These are phyloP conservation scores for Chytriomyces hyalinus DNA, from an alignment of 192 early-diverging fungal species.

Conservation along the genomic window DNA sequence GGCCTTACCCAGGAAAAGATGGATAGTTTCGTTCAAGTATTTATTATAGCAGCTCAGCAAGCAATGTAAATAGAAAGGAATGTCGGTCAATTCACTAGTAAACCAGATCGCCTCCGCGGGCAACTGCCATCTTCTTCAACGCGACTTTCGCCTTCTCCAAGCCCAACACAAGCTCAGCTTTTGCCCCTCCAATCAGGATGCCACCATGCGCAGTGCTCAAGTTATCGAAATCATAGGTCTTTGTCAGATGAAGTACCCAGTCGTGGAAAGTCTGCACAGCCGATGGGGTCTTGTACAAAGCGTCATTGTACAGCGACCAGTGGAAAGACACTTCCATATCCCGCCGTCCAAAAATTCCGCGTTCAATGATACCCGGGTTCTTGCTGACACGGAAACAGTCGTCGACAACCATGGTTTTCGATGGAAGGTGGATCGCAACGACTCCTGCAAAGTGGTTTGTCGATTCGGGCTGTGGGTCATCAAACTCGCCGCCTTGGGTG, in stretches of 20 bases:
- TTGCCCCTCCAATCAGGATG: constrained; percentile 16
- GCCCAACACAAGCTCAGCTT: not conserved
- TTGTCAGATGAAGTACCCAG: constrained; percentile 10
- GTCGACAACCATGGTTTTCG: constrained; percentile 18
- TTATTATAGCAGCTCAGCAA: too few species aligned
- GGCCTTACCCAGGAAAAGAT: too few species aligned
- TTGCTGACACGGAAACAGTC: constrained; percentile 25
- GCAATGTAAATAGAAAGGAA: too few species aligned
- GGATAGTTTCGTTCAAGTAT: too few species aligned
- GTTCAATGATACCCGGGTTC: constrained; percentile 22
- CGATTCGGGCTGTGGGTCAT: constrained; percentile 5
- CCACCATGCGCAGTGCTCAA: constrained; percentile 22
- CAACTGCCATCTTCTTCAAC: constrained; percentile 5
- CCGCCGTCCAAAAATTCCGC: not conserved
- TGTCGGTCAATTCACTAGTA: not conserved
- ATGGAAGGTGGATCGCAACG: constrained; percentile 19
- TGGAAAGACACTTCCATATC: constrained; percentile 6
- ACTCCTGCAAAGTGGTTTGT: constrained; percentile 24
- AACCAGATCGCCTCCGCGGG: not conserved
- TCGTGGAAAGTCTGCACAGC: constrained; percentile 5
- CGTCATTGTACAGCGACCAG: not conserved
- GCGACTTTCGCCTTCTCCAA: constrained; percentile 16
- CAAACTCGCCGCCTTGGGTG: constrained; percentile 20
- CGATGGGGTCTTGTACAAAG: not conserved
- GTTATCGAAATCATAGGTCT: constrained; percentile 35